Evolutionary conservation across 805 yeast genomes (phyloP).

Genomic region (Grigorovia yakushimaensis): DNA sequence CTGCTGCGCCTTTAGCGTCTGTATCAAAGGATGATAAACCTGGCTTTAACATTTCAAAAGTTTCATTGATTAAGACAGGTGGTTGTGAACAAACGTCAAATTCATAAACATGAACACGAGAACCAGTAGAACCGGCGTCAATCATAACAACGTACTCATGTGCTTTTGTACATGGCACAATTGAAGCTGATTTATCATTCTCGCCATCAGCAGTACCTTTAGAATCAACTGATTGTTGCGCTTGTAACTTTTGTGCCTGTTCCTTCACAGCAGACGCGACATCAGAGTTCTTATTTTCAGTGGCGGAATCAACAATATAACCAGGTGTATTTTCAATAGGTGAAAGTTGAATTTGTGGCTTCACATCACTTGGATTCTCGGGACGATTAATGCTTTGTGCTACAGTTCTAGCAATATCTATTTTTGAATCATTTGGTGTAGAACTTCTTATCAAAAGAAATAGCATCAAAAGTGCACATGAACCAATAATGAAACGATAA

Average conservation of each 20-base stretch:
- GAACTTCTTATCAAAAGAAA: slow-evolving; percentile 42
- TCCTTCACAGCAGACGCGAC: slow-evolving; percentile 20
- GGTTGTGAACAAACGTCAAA: slow-evolving; percentile 82
- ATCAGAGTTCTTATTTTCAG: slow-evolving; percentile 15
- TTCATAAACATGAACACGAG: slow-evolving; percentile 88
- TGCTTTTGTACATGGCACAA: slow-evolving; percentile 30
- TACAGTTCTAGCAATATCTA: slow-evolving; percentile 13
- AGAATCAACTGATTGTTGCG: not conserved
- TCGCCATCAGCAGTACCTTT: not conserved
- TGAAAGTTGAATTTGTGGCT: slow-evolving; percentile 4
- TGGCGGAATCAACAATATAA: slow-evolving; percentile 14
- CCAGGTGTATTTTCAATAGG: slow-evolving; percentile 21
- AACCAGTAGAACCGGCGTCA: slow-evolving; percentile 97
- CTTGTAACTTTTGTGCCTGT: slow-evolving; percentile 1
- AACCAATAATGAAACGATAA: slow-evolving; percentile 43
- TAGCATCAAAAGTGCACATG: slow-evolving; percentile 41
- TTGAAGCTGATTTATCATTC: not conserved
- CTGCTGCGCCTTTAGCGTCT: slow-evolving; percentile 78
- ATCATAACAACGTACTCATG: slow-evolving; percentile 81
- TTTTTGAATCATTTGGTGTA: slow-evolving; percentile 14
- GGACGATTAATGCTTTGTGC: slow-evolving; percentile 12
- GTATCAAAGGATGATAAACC: slow-evolving; percentile 82
- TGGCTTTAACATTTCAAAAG: slow-evolving; percentile 81
- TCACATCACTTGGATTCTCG: slow-evolving; percentile 11
- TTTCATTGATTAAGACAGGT: slow-evolving; percentile 71